Evolutionary conservation across 805 yeast species (phyloP).

Genomic region (Spathaspora gorwiae): DNA sequence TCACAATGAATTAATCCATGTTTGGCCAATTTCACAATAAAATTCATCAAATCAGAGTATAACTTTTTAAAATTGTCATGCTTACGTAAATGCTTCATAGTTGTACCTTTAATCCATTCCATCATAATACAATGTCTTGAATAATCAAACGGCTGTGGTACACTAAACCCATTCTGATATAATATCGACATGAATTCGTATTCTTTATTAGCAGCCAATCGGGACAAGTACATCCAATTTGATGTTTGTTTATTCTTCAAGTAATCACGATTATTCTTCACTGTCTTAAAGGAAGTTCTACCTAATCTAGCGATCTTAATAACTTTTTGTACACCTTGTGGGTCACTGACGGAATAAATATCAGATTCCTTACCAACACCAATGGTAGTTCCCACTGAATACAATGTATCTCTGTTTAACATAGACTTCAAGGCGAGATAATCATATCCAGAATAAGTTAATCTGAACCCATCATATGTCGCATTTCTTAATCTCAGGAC

Average conservation of each 20-base stretch:
- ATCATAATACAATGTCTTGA: slow-evolving; percentile 90
- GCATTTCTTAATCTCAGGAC: slow-evolving; percentile 81
- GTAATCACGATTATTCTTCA: slow-evolving; percentile 91
- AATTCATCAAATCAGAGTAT: slow-evolving; percentile 82
- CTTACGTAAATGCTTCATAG: slow-evolving; percentile 77
- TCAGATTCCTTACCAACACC: slow-evolving; percentile 99
- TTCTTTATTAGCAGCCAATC: slow-evolving; percentile 90
- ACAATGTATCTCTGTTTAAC: slow-evolving; percentile 66
- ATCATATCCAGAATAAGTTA: slow-evolving; percentile 88
- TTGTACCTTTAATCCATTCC: slow-evolving; percentile 87
- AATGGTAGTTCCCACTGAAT: slow-evolving; percentile 78
- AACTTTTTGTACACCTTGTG: slow-evolving; percentile 59
- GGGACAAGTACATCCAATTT: slow-evolving; percentile 89
- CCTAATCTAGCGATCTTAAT: slow-evolving; percentile 92
- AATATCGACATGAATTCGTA: slow-evolving; percentile 80
- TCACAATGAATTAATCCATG: slow-evolving; percentile 96
- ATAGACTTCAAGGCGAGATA: slow-evolving; percentile 84
- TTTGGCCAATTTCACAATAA: slow-evolving; percentile 77
- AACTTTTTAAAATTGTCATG: slow-evolving; percentile 67
- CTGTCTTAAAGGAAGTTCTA: slow-evolving; percentile 86
- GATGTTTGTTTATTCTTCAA: slow-evolving; percentile 67
- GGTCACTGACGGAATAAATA: slow-evolving; percentile 76
- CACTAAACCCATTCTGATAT: slow-evolving; percentile 69
- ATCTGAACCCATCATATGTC: slow-evolving; percentile 88
- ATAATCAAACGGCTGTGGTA: slow-evolving; percentile 84